Evolutionary conservation across 495 filamentous ascomycete genomes (phyloP).

Genomic region (Tetracladium marchalianum): DNA sequence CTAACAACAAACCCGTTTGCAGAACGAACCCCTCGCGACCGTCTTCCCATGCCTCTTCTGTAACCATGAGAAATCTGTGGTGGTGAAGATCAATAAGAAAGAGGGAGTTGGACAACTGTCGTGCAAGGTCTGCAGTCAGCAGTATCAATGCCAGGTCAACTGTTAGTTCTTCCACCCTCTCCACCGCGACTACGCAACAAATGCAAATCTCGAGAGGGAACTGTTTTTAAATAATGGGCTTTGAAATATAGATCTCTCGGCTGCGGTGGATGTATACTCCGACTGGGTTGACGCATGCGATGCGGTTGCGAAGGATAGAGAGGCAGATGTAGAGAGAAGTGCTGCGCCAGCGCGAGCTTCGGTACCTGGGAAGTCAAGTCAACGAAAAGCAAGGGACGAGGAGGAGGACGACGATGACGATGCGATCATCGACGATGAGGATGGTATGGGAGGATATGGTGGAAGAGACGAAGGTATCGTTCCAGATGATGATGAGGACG

Average conservation of each 20-base stretch:
- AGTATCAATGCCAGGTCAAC: slow-evolving; percentile 85
- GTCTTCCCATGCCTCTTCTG: slow-evolving; percentile 95
- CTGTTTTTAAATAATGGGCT: neutral
- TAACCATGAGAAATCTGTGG: slow-evolving; percentile 88
- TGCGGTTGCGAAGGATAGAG: slow-evolving; percentile 50
- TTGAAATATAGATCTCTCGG: slow-evolving; percentile 44
- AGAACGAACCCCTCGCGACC: slow-evolving; percentile 83
- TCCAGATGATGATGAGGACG: slow-evolving; percentile 23
- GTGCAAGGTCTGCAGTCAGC: slow-evolving; percentile 90
- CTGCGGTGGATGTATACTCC: slow-evolving; percentile 87
- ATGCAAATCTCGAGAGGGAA: neutral
- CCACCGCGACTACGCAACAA: neutral
- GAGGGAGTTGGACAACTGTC: slow-evolving; percentile 68
- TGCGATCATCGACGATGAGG: slow-evolving; percentile 17
- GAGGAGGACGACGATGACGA: slow-evolving; percentile 26
- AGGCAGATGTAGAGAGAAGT: slow-evolving; percentile 6
- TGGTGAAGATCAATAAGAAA: slow-evolving; percentile 88
- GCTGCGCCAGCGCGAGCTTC: slow-evolving; percentile 9
- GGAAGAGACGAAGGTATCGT: slow-evolving; percentile 19
- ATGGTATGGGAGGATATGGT: slow-evolving; percentile 15
- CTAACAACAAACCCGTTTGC: neutral
- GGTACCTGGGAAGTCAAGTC: slow-evolving; percentile 13
- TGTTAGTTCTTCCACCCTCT: slow-evolving; percentile 43
- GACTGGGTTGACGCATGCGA: slow-evolving; percentile 99
- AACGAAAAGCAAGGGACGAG: slow-evolving; percentile 27